A percentile compares a stretch with the other conserved stretches of the same genome.
Evolutionary conservation across 768 basidiomycete genomes (phyloP).

Genomic region (Botryobasidium botryosum): DNA sequence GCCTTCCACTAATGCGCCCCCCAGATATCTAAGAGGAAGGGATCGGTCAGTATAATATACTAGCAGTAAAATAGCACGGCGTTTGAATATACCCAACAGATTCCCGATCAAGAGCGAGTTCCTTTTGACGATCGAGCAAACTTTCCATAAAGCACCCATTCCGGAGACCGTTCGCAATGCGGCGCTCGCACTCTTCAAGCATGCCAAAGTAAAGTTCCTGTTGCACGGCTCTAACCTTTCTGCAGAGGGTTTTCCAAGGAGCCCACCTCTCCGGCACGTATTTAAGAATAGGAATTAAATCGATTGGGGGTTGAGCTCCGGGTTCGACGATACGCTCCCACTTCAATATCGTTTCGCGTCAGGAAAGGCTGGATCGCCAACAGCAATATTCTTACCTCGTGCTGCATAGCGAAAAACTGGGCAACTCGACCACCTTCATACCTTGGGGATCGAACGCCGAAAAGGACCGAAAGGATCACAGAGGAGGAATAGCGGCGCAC

Average conservation of each 20-base stretch:
- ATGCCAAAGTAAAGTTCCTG: constrained; percentile 19
- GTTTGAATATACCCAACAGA: constrained; percentile 15
- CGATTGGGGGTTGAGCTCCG: constrained; percentile 23
- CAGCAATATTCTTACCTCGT: too few relatives aligned
- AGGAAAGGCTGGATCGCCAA: too few relatives aligned
- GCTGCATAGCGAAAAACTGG: constrained; percentile 18
- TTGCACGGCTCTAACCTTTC: constrained; percentile 16
- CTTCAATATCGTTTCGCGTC: too few relatives aligned
- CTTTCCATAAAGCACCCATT: constrained; percentile 23
- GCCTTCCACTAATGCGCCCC: constrained; percentile 8
- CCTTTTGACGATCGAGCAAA: constrained; percentile 14
- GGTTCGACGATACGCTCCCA: constrained; percentile 18
- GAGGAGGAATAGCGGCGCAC: constrained; percentile 21
- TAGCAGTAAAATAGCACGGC: too few relatives aligned
- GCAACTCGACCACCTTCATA: too few relatives aligned
- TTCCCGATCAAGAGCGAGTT: constrained; percentile 17
- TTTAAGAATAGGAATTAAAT: constrained; percentile 20
- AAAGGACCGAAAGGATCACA: constrained; percentile 19
- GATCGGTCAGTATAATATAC: too few relatives aligned
- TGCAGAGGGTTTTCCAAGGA: constrained; percentile 20
- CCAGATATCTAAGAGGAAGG: constrained; percentile 20
- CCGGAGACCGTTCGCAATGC: constrained; percentile 15
- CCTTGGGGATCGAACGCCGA: constrained; percentile 21
- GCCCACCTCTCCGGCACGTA: constrained; percentile 23
- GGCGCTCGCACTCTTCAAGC: constrained; percentile 16